Conservation (phyloP, 2,329 filamentous ascomycete genomes). For the Stemphylium beticola region DNA sequence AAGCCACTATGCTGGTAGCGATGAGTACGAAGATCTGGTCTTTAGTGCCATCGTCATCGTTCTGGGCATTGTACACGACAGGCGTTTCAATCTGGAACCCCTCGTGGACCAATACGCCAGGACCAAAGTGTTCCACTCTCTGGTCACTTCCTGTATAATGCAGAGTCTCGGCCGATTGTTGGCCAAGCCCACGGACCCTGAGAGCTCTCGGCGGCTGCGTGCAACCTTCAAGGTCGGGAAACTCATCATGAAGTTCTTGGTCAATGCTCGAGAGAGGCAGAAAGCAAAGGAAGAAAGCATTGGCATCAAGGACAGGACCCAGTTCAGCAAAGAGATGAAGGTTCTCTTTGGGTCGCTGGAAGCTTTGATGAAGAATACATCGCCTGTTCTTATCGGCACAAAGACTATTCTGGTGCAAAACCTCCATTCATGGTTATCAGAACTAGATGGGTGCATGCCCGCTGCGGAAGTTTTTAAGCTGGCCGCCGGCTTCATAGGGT, state of each 20-base stretch:
- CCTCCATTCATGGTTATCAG: slow-evolving; percentile 96
- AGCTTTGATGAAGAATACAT: slow-evolving; percentile 83
- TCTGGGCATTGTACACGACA: slow-evolving; percentile 90
- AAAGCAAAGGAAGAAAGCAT: slow-evolving; percentile 87
- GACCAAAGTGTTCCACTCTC: slow-evolving; percentile 88
- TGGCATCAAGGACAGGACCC: slow-evolving; percentile 75
- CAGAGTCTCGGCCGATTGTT: slow-evolving; percentile 85
- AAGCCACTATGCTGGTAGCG: slow-evolving; percentile 87
- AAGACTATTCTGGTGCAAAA: slow-evolving; percentile 96
- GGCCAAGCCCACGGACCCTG: slow-evolving; percentile 79
- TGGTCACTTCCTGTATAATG: slow-evolving; percentile 86
- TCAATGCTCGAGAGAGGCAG: slow-evolving; percentile 84
- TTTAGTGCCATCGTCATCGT: slow-evolving; percentile 91
- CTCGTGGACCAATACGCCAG: slow-evolving; percentile 92
- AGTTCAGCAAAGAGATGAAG: slow-evolving; percentile 83
- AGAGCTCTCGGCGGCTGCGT: slow-evolving; percentile 81
- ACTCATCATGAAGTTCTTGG: slow-evolving; percentile 93
- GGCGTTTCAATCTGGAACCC: slow-evolving; percentile 88
- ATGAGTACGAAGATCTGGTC: slow-evolving; percentile 89
- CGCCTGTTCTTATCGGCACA: slow-evolving; percentile 86
- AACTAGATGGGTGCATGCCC: slow-evolving; percentile 76
- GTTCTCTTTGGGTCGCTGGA: slow-evolving; percentile 90
- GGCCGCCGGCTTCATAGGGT: slow-evolving; percentile 91
- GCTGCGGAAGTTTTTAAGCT: slow-evolving; percentile 89
- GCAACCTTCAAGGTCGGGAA: slow-evolving; percentile 94